Evolutionary conservation across 2,329 filamentous ascomycete species (phyloP), one percentile per base, ranked within the genome.

Genomic region (Ophiostoma sp.): DNA sequence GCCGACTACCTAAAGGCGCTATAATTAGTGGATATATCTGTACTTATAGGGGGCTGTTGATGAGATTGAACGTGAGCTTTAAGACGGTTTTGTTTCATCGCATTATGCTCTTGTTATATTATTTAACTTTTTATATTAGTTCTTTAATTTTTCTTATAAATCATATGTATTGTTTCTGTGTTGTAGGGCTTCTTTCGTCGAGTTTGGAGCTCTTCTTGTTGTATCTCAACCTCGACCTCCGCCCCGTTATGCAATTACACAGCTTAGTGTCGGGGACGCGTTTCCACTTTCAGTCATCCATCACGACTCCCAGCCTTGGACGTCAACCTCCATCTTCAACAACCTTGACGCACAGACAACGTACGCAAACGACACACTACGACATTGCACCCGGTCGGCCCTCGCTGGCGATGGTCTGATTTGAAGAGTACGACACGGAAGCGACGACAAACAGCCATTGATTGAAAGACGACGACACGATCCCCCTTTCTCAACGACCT

Each of bases 371-470:
- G 59, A 64, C 28, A 64, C 12, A 33, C 1, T 7, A 25, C 36
- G 19, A 50, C 63, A 45, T 25, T 33, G 22, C n/a, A 66, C 17
- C 28, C 66, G 45, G 68, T 73, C 72, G 68, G 68, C 72, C 71
- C 68, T 73, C 68, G 68, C 72, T 73, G 68, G 72, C 72, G 68
- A 73, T 70, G 72, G 72, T 70, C 59, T 70, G 72, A 73, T 70
- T 55, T 22, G 66, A 39, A 31, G 22, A 55, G 33, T 25, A 33
- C 12, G 2, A 70, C 33, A 36, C 33, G 33, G 39, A 36, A 9
- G 31, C 52, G 25, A 25, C 11, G 25, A 31, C n/a, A 33, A 33
- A n/a, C 70, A 8, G 25, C 31, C 15, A 48, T 19, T 48, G 42
- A 48, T 48, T 48, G 39, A 48, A 2, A 48, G 50, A 55, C 45